These are phyloP conservation scores for Cryptococcus sp. DNA, from an alignment of 1,284 basidiomycete species.

Conservation along the genomic window DNA sequence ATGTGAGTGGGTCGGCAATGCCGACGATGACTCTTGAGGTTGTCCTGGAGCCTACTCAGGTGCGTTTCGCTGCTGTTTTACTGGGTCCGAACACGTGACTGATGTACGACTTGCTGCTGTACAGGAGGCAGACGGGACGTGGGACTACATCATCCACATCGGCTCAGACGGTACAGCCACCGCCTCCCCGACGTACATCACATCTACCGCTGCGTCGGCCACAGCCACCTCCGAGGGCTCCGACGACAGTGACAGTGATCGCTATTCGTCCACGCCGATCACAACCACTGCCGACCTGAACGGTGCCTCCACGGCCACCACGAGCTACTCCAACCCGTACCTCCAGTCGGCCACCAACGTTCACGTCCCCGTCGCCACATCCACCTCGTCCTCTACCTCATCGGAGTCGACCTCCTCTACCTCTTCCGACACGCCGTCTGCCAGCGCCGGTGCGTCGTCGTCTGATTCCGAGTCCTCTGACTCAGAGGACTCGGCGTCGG, in stretches of 20 bases:
- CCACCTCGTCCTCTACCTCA: slow-evolving; percentile 8
- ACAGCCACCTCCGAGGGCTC: slow-evolving; percentile 4
- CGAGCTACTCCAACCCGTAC: slow-evolving; percentile 21
- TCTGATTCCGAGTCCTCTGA: slow-evolving; percentile 6
- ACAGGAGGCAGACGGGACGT: slow-evolving; percentile 45
- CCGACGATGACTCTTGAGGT: slow-evolving; percentile 49
- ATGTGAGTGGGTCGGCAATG: slow-evolving; percentile 32
- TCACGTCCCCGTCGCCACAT: slow-evolving; percentile 19
- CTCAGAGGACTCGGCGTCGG: neutral
- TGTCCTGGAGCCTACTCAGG: slow-evolving; percentile 46
- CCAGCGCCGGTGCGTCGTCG: slow-evolving; percentile 1
- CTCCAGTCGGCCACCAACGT: slow-evolving; percentile 27
- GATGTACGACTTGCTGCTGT: neutral
- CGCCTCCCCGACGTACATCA: slow-evolving; percentile 39
- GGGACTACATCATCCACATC: slow-evolving; percentile 48
- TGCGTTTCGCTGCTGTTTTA: slow-evolving; percentile 13
- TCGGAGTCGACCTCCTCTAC: slow-evolving; percentile 8
- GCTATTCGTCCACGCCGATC: slow-evolving; percentile 13
- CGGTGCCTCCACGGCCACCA: slow-evolving; percentile 3
- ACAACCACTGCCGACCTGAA: slow-evolving; percentile 19
- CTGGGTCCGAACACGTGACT: neutral
- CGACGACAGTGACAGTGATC: neutral
- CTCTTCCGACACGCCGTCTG: slow-evolving; percentile 12
- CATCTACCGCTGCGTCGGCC: slow-evolving; percentile 17
- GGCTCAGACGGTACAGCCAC: slow-evolving; percentile 48